phyloP scores from a whole-genome alignment of 768 basidiomycete genomes.

The Boletus vermiculosoides region DNA sequence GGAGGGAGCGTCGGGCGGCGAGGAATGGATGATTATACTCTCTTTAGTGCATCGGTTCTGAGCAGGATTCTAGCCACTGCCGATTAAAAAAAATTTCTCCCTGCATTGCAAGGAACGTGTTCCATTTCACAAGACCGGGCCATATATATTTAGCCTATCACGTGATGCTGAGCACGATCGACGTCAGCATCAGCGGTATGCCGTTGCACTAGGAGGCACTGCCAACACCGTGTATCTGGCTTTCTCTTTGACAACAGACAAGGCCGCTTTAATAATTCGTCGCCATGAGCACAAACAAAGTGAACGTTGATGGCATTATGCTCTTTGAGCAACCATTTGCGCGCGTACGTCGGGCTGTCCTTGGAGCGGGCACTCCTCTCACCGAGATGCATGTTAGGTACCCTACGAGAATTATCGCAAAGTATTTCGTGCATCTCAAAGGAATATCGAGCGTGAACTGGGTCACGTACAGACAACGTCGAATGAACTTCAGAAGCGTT shows the following conservation, averaged over 20 bases:
- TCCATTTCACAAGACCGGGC: not conserved
- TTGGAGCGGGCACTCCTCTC: conserved; percentile 2
- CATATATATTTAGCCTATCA: conserved; percentile 12
- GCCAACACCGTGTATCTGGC: not conserved
- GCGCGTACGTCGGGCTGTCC: conserved; percentile 44
- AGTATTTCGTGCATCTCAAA: conserved; percentile 80
- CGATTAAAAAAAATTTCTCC: conserved; percentile 10
- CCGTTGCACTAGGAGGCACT: not conserved
- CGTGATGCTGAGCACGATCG: conserved; percentile 27
- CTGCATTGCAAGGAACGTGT: conserved; percentile 20
- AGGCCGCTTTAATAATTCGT: conserved; percentile 2
- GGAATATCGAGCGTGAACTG: conserved; percentile 78
- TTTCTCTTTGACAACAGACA: conserved; percentile 9
- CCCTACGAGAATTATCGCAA: conserved; percentile 89
- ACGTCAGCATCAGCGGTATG: conserved; percentile 16
- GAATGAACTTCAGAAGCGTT: conserved; percentile 56
- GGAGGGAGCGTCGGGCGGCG: conserved; percentile 20
- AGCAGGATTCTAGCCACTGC: conserved; percentile 7
- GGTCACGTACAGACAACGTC: conserved; percentile 54
- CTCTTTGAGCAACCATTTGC: conserved; percentile 86
- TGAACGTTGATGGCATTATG: conserved; percentile 70
- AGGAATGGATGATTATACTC: conserved; percentile 14
- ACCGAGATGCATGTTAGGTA: conserved; percentile 49
- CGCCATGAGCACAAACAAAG: conserved; percentile 42
- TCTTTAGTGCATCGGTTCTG: not conserved